Conservation (phyloP, 1,284 basidiomycete genomes). For the Coniophora puteana region DNA sequence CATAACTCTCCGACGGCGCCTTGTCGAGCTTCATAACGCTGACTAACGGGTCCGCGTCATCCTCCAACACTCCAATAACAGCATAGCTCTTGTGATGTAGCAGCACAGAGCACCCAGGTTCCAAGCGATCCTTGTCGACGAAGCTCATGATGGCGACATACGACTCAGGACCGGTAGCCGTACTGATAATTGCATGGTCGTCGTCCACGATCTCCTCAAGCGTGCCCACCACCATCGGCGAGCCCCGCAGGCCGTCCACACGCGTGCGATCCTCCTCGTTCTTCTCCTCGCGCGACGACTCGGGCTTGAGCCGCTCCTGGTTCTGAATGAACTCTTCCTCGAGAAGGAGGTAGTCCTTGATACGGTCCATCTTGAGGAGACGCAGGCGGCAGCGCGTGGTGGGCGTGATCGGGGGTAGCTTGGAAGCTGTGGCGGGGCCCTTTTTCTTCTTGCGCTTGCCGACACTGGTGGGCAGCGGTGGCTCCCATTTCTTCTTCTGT, state of each 20-base stretch:
- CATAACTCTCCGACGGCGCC: slow-evolving; percentile 98
- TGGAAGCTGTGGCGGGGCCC: slow-evolving; percentile 89
- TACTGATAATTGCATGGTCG: slow-evolving; percentile 98
- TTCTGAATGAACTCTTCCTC: slow-evolving; percentile 99
- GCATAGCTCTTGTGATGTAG: slow-evolving; percentile 97
- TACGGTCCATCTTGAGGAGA: slow-evolving; percentile 94
- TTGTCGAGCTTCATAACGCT: slow-evolving; percentile 99
- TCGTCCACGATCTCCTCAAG: slow-evolving; percentile 99
- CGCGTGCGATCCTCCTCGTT: slow-evolving; percentile 93
- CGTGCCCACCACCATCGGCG: slow-evolving; percentile 95
- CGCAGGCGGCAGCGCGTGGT: slow-evolving; percentile 95
- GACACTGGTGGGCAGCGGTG: slow-evolving; percentile 94
- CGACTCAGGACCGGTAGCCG: slow-evolving; percentile 92
- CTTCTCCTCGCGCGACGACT: slow-evolving; percentile 86
- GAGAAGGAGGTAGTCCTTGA: slow-evolving; percentile 96
- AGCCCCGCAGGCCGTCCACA: slow-evolving; percentile 94
- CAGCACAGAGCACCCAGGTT: slow-evolving; percentile 94
- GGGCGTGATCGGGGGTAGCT: slow-evolving; percentile 91
- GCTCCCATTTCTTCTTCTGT: slow-evolving; percentile 98
- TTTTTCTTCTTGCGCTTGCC: slow-evolving; percentile 92
- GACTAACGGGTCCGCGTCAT: slow-evolving; percentile 97
- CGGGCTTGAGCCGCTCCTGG: slow-evolving; percentile 86
- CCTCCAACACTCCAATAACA: slow-evolving; percentile 93
- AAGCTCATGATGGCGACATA: slow-evolving; percentile 99
- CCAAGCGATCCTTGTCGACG: slow-evolving; percentile 97